These are phyloP conservation scores for Mycena vulgaris DNA, from an alignment of 768 basidiomycete species.

Conservation along the genomic window DNA sequence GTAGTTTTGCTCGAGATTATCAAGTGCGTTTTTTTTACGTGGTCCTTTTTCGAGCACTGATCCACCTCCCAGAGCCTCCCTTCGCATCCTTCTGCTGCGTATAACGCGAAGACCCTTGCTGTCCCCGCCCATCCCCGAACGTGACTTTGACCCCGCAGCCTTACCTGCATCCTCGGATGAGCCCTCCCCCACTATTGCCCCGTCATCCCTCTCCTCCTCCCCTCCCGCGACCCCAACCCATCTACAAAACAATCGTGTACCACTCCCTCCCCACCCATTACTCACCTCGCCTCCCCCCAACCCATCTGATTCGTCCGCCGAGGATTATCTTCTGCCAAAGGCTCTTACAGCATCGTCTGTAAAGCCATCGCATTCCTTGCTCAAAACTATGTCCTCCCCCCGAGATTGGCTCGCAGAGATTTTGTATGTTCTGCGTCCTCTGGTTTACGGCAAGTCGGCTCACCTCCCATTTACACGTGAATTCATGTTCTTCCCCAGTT, in stretches of 20 bases:
- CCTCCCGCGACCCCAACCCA: slow-evolving; percentile 82
- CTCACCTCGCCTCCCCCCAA: slow-evolving; percentile 64
- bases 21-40: slow-evolving; percentile 73
- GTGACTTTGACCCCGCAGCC: slow-evolving; percentile 86
- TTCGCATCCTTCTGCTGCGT: slow-evolving; percentile 81
- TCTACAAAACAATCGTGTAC: slow-evolving; percentile 82
- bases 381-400: slow-evolving; percentile 72
- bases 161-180: slow-evolving; percentile 68
- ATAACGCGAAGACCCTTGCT: slow-evolving; percentile 85
- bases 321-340: slow-evolving; percentile 88
- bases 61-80: slow-evolving; percentile 68
- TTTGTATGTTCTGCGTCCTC: slow-evolving; percentile 80
- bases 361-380: slow-evolving; percentile 76
- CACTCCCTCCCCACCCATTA: slow-evolving; percentile 75
- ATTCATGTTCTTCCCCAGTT: slow-evolving; percentile 45
- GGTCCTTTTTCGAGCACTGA: background rate
- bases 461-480: slow-evolving; percentile 26
- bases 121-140: slow-evolving; percentile 86
- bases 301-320: slow-evolving; percentile 71
- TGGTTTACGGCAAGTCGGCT: slow-evolving; percentile 76
- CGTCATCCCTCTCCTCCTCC: slow-evolving; percentile 71
- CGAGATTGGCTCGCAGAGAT: slow-evolving; percentile 84
- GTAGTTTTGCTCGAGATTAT: slow-evolving; percentile 84
- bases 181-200: slow-evolving; percentile 73
- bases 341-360: slow-evolving; percentile 82